phyloP scores from a whole-genome alignment of 768 basidiomycete genomes.

The Royoungia palumana region DNA sequence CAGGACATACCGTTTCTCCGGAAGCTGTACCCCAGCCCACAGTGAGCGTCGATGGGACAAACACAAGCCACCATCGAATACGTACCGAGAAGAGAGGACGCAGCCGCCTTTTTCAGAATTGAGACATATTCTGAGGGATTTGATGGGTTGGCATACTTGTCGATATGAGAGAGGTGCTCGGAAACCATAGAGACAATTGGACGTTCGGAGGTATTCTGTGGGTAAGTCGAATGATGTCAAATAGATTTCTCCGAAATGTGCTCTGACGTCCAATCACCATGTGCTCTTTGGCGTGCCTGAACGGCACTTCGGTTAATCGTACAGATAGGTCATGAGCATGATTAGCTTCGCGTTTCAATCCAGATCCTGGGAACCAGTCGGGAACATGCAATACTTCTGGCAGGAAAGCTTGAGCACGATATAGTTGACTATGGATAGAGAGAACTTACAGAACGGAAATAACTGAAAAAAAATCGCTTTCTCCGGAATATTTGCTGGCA shows the following conservation, averaged over 20 bases:
- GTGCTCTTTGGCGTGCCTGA: not conserved
- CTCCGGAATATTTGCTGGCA: not conserved
- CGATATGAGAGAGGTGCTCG: not conserved
- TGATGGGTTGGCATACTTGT: not conserved
- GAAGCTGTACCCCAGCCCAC: not conserved
- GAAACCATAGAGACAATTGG: slow-evolving; percentile 3
- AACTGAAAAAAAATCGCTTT: not conserved
- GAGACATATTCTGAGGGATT: not conserved
- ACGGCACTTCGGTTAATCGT: not conserved
- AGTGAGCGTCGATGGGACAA: too few species aligned
- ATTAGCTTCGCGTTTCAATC: slow-evolving; percentile 2
- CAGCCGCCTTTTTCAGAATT: not conserved
- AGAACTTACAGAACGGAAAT: slow-evolving; percentile 8
- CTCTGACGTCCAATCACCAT: not conserved
- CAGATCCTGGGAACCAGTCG: slow-evolving; percentile 11
- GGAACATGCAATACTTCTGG: slow-evolving; percentile 21
- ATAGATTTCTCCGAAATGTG: not conserved
- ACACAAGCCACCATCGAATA: too few species aligned
- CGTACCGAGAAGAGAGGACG: not conserved
- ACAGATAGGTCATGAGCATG: not conserved
- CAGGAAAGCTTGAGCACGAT: not conserved
- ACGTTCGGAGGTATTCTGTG: not conserved
- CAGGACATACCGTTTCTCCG: not conserved
- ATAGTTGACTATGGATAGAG: slow-evolving; percentile 1
- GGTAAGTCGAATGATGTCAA: not conserved